Conservation (phyloP, 192 early-diverging fungal genomes). For the Mortierella antarctica region DNA sequence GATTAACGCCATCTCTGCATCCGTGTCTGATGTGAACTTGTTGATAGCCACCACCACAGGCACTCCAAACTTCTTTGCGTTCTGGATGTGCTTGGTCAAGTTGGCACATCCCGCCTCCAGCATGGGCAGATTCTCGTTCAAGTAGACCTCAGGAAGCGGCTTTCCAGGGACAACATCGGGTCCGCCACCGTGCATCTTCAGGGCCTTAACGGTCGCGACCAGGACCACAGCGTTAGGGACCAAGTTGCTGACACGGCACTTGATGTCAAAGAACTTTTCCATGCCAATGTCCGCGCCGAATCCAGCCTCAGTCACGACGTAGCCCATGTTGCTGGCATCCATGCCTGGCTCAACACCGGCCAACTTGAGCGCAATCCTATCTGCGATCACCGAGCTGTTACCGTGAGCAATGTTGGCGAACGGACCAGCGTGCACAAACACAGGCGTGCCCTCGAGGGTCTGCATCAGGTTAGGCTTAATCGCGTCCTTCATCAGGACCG, state of each 20-base stretch:
- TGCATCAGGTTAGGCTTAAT: constrained; percentile 99
- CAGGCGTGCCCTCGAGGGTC: constrained; percentile 98
- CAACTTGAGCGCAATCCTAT: constrained; percentile 94
- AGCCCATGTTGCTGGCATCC: constrained; percentile 73
- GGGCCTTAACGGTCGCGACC: constrained; percentile 92
- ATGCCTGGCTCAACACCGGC: constrained; percentile 77
- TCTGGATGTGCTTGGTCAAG: constrained; percentile 91
- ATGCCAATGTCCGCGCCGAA: constrained; percentile 99
- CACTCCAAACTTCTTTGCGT: constrained; percentile 89
- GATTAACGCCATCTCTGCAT: constrained; percentile 87
- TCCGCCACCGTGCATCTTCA: constrained; percentile 99
- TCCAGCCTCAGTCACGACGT: constrained; percentile 98
- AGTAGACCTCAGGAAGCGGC: constrained; percentile 91
- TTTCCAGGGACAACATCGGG: constrained; percentile 91
- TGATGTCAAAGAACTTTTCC: constrained; percentile 99
- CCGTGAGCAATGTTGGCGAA: constrained; percentile 99
- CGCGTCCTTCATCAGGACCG: constrained; percentile 98
- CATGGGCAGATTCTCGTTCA: constrained; percentile 87
- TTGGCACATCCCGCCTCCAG: constrained; percentile 88
- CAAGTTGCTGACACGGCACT: constrained; percentile 91
- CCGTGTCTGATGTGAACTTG: constrained; percentile 87
- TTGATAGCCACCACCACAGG: constrained; percentile 95
- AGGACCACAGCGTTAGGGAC: constrained; percentile 92
- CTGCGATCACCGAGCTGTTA: constrained; percentile 96
- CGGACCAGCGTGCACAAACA: constrained; percentile 98